These are phyloP conservation scores for Oryza coarctata DNA, from an alignment of 176 grass and related monocot species.

Conservation along the genomic window DNA sequence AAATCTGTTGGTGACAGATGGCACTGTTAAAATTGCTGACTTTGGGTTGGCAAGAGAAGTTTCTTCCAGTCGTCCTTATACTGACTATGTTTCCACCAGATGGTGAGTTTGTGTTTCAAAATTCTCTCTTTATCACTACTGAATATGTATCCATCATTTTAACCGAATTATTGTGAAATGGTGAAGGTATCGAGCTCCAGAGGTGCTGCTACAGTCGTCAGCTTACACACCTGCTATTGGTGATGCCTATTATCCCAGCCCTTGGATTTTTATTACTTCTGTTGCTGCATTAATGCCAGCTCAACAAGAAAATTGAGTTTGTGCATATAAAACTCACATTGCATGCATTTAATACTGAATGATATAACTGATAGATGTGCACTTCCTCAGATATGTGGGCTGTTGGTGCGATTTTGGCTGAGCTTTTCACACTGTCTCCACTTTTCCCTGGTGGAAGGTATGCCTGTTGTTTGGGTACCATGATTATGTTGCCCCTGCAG, in stretches of 20 bases:
- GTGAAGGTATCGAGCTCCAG: slow-evolving; percentile 85
- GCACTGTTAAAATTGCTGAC: slow-evolving; percentile 85
- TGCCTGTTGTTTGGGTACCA: not conserved
- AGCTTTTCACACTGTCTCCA: slow-evolving; percentile 75
- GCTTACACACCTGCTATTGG: slow-evolving; percentile 84
- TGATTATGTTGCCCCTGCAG: not conserved
- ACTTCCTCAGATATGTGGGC: slow-evolving; percentile 81
- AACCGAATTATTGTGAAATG: slow-evolving; percentile 22
- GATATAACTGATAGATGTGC: slow-evolving; percentile 11
- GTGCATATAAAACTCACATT: not conserved
- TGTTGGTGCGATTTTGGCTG: slow-evolving; percentile 85
- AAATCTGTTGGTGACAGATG: slow-evolving; percentile 73
- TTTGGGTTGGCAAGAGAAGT: slow-evolving; percentile 97
- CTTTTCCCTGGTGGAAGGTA: slow-evolving; percentile 96
- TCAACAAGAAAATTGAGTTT: not conserved
- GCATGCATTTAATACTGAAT: not conserved
- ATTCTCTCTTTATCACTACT: not conserved
- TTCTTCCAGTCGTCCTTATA: slow-evolving; percentile 78
- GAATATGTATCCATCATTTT: not conserved
- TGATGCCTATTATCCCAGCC: slow-evolving; percentile 29
- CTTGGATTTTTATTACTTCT: slow-evolving; percentile 4
- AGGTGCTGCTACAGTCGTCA: slow-evolving; percentile 70
- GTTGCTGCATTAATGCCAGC: not conserved
- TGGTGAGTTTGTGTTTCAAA: slow-evolving; percentile 54
- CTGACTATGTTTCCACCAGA: slow-evolving; percentile 98